Evolutionary conservation across 148 eudicot species (phyloP).

Genomic region (Chenopodium formosanum): DNA sequence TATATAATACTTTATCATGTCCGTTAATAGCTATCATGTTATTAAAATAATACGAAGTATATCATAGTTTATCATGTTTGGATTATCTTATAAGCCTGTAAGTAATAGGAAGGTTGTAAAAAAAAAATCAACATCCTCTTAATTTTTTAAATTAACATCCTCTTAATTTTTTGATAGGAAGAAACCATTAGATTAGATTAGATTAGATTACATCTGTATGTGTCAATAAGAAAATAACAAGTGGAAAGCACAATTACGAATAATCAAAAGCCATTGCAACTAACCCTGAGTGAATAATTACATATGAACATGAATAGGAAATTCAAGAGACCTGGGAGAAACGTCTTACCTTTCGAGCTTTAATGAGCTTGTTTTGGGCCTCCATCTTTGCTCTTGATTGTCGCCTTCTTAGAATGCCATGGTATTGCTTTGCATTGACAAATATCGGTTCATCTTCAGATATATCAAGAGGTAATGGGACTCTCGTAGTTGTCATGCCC

Average conservation of each 20-base stretch:
- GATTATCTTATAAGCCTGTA: background rate
- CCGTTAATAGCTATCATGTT: background rate
- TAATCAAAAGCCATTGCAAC: no score
- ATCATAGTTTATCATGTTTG: background rate
- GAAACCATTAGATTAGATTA: background rate
- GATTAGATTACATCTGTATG: background rate
- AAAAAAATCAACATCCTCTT: no score
- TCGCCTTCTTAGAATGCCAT: constrained; percentile 86
- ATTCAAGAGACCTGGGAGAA: background rate
- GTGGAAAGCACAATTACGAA: no score
- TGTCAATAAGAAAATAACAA: no score
- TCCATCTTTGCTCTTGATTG: constrained; percentile 88
- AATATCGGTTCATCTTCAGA: constrained; percentile 77
- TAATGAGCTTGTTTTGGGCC: constrained; percentile 73
- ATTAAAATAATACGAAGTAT: no score
- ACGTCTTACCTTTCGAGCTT: constrained; percentile 36
- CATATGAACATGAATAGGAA: background rate
- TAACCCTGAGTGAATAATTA: background rate
- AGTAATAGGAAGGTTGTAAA: background rate
- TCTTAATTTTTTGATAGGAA: background rate
- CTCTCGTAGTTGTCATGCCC: constrained; percentile 49
- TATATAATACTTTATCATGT: no score
- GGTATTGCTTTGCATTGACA: constrained; percentile 85
- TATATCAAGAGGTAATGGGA: constrained; percentile 66
- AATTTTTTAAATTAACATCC: no score